Conservation (phyloP, 345 rosid species). For the Camelina neglecta region DNA sequence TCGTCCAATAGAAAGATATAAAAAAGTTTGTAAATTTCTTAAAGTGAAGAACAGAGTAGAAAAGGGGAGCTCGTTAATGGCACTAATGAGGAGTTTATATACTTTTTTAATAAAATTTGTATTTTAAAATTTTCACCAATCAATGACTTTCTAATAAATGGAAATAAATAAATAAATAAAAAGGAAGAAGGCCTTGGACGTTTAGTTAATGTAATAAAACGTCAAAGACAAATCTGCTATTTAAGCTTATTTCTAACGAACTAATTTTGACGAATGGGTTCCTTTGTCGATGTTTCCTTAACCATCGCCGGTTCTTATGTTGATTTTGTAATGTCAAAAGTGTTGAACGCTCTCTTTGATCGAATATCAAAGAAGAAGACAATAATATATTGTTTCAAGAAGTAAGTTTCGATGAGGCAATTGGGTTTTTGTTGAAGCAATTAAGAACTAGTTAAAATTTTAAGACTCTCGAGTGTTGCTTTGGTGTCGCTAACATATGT, state of each 20-base stretch:
- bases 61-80: conserved; percentile 38
- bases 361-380: not conserved
- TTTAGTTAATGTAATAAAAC: not conserved
- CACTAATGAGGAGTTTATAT: conserved; percentile 44
- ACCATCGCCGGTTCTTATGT: conserved; percentile 23
- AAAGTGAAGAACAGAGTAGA: conserved; percentile 28
- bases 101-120: conserved; percentile 32
- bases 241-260: not conserved
- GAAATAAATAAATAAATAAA: not conserved
- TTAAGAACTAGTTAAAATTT: not conserved
- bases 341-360: conserved; percentile 2
- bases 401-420: not conserved
- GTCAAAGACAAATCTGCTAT: not conserved
- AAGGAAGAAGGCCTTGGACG: conserved; percentile 44
- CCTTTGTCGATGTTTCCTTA: not conserved
- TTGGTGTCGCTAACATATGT: not conserved
- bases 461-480: not conserved
- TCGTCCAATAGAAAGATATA: conserved; percentile 12
- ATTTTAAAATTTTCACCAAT: conserved; percentile 36
- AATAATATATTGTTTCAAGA: not conserved
- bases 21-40: conserved; percentile 20
- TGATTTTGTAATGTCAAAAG: not conserved
- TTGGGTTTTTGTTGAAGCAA: not conserved
- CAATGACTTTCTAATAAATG: conserved; percentile 34
- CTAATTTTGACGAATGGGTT: conserved; percentile 15